phyloP scores from a whole-genome alignment of 2,329 filamentous ascomycete species.

The Alternaria ethzedia region DNA sequence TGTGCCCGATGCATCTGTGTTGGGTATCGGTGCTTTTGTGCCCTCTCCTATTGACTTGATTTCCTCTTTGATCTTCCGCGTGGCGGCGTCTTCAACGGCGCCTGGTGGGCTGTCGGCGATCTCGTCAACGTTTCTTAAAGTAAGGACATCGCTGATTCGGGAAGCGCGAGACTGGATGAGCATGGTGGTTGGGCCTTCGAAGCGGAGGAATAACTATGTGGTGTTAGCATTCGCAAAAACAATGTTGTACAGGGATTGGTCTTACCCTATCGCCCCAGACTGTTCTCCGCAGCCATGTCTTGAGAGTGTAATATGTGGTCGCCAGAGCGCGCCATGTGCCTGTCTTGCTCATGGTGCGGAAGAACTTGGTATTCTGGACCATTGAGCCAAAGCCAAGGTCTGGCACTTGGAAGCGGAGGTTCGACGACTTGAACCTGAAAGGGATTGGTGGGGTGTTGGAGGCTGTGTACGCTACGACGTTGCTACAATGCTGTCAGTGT shows the following conservation, averaged over 20 bases:
- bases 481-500: conserved; percentile 55
- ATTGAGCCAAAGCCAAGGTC: conserved; percentile 66
- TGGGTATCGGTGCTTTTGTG: conserved; percentile 23
- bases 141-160: conserved; percentile 78
- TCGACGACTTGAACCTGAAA: conserved; percentile 83
- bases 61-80: conserved; percentile 44
- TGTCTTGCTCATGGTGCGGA: conserved; percentile 74
- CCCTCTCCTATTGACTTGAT: conserved; percentile 41
- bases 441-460: conserved; percentile 76
- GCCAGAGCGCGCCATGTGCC: conserved; percentile 74
- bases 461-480: conserved; percentile 89
- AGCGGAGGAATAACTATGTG: conserved; percentile 78
- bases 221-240: conserved; percentile 14
- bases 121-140: conserved; percentile 82
- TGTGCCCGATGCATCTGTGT: conserved; percentile 21
- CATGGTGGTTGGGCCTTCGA: conserved; percentile 84
- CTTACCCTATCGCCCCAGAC: conserved; percentile 86
- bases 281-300: conserved; percentile 78
- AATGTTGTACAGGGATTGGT: no score
- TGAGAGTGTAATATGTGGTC: conserved; percentile 69
- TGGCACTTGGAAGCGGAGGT: conserved; percentile 79
- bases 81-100: conserved; percentile 63
- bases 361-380: conserved; percentile 74
- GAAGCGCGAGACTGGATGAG: conserved; percentile 88
- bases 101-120: conserved; percentile 84